Percentiles rank a stretch among this genome's conserved stretches.
phyloP scores from a whole-genome alignment of 768 basidiomycete genomes.

The Termitomyces bulborhizus region DNA sequence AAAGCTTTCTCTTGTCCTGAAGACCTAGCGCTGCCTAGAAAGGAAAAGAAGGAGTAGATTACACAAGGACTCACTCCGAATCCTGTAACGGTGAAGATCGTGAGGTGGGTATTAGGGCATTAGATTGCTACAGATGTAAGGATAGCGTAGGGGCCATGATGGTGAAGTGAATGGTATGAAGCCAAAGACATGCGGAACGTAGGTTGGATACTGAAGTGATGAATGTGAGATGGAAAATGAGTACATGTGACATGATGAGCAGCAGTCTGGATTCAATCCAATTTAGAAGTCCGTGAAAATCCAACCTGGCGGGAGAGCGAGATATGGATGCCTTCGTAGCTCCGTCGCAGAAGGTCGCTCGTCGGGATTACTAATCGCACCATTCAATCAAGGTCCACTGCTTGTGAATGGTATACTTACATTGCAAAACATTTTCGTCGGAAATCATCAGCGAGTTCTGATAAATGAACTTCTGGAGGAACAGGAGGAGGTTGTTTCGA shows the following conservation, averaged over 20 bases:
- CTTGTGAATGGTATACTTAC: slow-evolving; percentile 35
- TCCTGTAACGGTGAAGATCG: slow-evolving; percentile 22
- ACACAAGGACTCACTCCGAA: slow-evolving; percentile 7
- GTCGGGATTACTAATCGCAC: slow-evolving; percentile 60
- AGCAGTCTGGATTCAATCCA: slow-evolving; percentile 27
- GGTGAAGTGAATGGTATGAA: slow-evolving; percentile 18
- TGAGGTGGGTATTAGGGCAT: slow-evolving; percentile 27
- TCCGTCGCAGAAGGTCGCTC: slow-evolving; percentile 77
- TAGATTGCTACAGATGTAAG: slow-evolving; percentile 32
- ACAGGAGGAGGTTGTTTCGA: slow-evolving; percentile 84
- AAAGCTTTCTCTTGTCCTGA: neutral
- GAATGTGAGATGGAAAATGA: slow-evolving; percentile 17
- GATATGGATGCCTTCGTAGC: slow-evolving; percentile 74
- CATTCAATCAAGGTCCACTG: slow-evolving; percentile 1
- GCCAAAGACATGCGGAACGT: slow-evolving; percentile 11
- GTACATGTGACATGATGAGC: slow-evolving; percentile 17
- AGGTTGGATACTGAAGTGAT: slow-evolving; percentile 11
- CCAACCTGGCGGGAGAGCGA: slow-evolving; percentile 69
- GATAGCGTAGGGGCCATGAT: slow-evolving; percentile 31
- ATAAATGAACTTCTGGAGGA: slow-evolving; percentile 74
- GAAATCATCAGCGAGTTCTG: slow-evolving; percentile 78
- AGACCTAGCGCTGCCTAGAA: neutral
- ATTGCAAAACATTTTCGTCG: slow-evolving; percentile 85
- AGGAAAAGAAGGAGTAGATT: neutral
- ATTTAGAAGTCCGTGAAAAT: slow-evolving; percentile 60